Evolutionary conservation across 2,329 filamentous ascomycete genomes (phyloP).

Genomic region (Fusarium brachygibbosum): DNA sequence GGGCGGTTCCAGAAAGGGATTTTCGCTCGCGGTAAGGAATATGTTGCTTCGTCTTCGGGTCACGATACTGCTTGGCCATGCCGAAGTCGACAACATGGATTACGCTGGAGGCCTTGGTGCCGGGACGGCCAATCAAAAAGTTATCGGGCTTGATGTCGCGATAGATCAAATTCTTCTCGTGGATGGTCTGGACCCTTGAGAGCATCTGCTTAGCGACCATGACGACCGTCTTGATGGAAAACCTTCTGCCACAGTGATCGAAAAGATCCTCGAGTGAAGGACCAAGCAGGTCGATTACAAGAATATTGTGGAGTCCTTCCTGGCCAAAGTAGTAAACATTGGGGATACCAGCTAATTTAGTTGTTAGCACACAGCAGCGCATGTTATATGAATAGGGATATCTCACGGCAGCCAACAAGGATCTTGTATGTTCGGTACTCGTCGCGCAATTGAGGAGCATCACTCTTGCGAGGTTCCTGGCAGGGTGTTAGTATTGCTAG

Average conservation of each 20-base stretch:
- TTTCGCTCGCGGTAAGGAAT: conserved; percentile 98
- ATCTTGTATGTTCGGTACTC: conserved; percentile 99
- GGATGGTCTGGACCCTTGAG: conserved; percentile 90
- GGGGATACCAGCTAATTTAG: conserved; percentile 85
- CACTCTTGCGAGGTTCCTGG: conserved; percentile 98
- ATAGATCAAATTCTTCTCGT: conserved; percentile 99
- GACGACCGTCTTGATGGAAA: conserved; percentile 96
- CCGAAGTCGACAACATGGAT: conserved; percentile 99
- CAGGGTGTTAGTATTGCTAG: conserved; percentile 15
- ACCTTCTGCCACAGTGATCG: conserved; percentile 95
- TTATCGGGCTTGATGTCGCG: conserved; percentile 99
- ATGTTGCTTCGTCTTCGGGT: conserved; percentile 99
- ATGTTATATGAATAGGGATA: conserved; percentile 49
- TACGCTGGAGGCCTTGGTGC: conserved; percentile 94
- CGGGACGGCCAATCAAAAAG: conserved; percentile 94
- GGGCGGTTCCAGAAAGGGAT: conserved; percentile 93
- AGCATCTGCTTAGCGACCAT: conserved; percentile 99
- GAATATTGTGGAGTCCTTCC: conserved; percentile 97
- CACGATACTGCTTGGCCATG: conserved; percentile 99
- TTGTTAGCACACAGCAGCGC: conserved; percentile 41
- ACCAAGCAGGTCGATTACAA: conserved; percentile 96
- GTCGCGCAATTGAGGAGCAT: conserved; percentile 96
- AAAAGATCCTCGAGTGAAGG: conserved; percentile 97
- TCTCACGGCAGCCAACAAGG: conserved; percentile 96
- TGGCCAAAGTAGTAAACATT: conserved; percentile 99